phyloP scores from a whole-genome alignment of 331 rosid genomes.

The Quercus phellos region DNA sequence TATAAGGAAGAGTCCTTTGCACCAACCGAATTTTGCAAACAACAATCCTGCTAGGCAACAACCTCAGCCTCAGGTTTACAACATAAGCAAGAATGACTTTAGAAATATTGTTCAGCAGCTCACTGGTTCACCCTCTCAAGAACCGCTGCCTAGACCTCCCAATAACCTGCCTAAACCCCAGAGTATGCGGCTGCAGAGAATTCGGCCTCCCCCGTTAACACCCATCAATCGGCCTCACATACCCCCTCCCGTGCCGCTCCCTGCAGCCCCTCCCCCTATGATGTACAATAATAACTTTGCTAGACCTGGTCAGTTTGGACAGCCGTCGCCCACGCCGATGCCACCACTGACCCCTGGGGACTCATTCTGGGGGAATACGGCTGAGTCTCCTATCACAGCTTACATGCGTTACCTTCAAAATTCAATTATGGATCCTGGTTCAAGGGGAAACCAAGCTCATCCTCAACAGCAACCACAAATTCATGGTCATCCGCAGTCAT shows the following conservation, averaged over 20 bases:
- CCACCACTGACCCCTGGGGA: conserved; percentile 50
- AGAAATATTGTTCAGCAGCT: conserved; percentile 92
- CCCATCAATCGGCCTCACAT: conserved; percentile 61
- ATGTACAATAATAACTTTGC: conserved; percentile 41
- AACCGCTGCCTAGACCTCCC: conserved; percentile 67
- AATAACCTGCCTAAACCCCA: conserved; percentile 78
- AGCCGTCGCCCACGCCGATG: conserved; percentile 46
- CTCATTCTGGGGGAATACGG: conserved; percentile 51
- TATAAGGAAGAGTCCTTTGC: conserved; percentile 84
- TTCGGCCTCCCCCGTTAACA: conserved; percentile 81
- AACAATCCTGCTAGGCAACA: conserved; percentile 67
- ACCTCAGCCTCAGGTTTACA: conserved; percentile 94
- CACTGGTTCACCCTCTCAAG: conserved; percentile 91
- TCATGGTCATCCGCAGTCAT: conserved; percentile 46
- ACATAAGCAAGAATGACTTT: conserved; percentile 92
- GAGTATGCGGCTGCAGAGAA: conserved; percentile 79
- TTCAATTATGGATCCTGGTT: conserved; percentile 64
- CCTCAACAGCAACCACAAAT: conserved; percentile 43
- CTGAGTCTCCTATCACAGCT: conserved; percentile 90
- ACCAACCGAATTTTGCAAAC: conserved; percentile 71
- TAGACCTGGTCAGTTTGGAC: conserved; percentile 64
- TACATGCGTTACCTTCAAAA: conserved; percentile 89
- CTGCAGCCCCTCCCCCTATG: conserved; percentile 45
- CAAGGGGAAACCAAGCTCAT: conserved; percentile 47
- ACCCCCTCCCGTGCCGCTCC: conserved; percentile 44